These are phyloP conservation scores for Alternaria burnsii DNA, from an alignment of 2,329 filamentous ascomycete species.

Conservation along the genomic window DNA sequence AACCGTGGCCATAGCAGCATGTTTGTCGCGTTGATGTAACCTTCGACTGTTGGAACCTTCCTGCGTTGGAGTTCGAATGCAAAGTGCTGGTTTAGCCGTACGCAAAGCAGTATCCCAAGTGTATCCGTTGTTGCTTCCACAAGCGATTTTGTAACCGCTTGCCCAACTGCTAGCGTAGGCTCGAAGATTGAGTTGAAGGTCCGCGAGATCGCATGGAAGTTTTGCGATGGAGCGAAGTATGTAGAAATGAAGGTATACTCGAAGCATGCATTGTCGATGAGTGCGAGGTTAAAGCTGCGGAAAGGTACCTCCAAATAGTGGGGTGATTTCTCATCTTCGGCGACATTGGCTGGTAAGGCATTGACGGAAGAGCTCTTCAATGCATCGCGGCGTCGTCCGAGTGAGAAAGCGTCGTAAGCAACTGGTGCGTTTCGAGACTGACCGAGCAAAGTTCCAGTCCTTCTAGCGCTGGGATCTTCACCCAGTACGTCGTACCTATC, in stretches of 20 bases:
- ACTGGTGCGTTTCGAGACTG: conserved; percentile 57
- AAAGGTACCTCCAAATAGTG: conserved; percentile 93
- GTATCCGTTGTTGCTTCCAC: conserved; percentile 82
- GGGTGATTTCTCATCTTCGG: conserved; percentile 84
- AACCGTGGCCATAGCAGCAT: conserved; percentile 98
- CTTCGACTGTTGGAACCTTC: conserved; percentile 86
- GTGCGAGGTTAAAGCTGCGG: conserved; percentile 90
- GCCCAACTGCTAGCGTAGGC: conserved; percentile 85
- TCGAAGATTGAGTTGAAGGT: conserved; percentile 91
- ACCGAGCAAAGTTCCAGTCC: conserved; percentile 56
- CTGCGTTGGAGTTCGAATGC: conserved; percentile 93
- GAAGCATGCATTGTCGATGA: conserved; percentile 91
- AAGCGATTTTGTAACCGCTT: conserved; percentile 77
- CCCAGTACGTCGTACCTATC: conserved; percentile 87
- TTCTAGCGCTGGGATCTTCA: conserved; percentile 75
- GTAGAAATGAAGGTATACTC: conserved; percentile 94
- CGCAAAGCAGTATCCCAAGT: conserved; percentile 86
- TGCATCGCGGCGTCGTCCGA: conserved; percentile 86
- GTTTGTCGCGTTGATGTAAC: conserved; percentile 91
- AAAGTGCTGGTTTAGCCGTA: conserved; percentile 90
- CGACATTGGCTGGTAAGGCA: conserved; percentile 85
- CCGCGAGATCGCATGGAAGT: conserved; percentile 78
- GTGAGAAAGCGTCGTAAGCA: conserved; percentile 85
- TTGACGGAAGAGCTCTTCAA: conserved; percentile 76
- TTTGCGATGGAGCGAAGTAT: conserved; percentile 83